Base-by-base conservation (phyloP, 73 alveolate species). In the Tetrahymena borealis region DNA sequence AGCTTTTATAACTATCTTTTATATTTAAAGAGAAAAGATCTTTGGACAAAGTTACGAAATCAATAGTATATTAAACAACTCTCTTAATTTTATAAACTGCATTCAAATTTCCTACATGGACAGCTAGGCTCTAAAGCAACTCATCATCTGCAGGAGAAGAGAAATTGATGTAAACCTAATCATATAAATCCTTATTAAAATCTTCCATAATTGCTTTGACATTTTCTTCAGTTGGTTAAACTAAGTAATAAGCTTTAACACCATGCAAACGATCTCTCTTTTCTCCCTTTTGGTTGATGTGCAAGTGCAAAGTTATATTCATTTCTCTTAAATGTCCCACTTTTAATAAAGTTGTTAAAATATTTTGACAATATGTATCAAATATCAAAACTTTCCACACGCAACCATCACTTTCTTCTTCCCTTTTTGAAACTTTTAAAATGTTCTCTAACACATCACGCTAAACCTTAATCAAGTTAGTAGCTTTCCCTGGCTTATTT, bases 261-360 rank as follows among this genome's bases (percentile, higher is more conserved):
- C 95, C 95, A 85, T 93, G 40, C 32, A 85, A 85, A 32, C 93
- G 90, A 20, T 93, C 95, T 93, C 95, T 33, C 38, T 40, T 85
- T 40, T 93, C 95, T 93, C 95, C 33, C 36, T 40, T 85, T 39
- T 93, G 32, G 79, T 93, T 90, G 40, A 93, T 40, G 43, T 90
- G 78, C 11, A 93, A 85, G 38, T 93, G 95, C 41, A 93, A 90
- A 4, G 95, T 93, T 11, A 93, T 93, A 43, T 92, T 79, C 93
- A 79, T 93, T 85, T 93, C 95, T 85, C 95, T 93, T 16, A 93
- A 36, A 40, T 85, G 91, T 39, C 95, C 95, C 0, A 93, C 95
- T 41, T 92, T 93, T 38, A 79, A 85, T n/a, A 93, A 33, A 28
- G 95, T 85, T 16, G 93, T 39, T 15, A 93, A 42, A 39, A 40